Conservation (phyloP, 495 filamentous ascomycete species). For the Penicillium roqueforti region DNA sequence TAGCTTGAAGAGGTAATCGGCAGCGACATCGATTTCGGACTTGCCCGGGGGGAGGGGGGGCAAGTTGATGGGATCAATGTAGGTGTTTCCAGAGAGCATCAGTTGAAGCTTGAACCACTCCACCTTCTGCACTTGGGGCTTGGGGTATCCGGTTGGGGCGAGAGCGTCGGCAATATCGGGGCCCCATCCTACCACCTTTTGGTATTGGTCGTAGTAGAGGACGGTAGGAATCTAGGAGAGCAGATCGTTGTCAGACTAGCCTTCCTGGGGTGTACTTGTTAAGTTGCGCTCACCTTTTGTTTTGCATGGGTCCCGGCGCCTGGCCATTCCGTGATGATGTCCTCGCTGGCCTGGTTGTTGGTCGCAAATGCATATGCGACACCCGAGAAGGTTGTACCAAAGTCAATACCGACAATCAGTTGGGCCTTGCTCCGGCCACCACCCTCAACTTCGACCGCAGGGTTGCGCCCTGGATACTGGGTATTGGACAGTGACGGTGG, state of each 20-base stretch:
- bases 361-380: conserved; percentile 78
- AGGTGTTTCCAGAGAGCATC: conserved; percentile 77
- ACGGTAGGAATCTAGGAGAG: conserved; percentile 66
- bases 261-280: neutral
- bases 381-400: conserved; percentile 75
- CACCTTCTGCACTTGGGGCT: conserved; percentile 75
- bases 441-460: conserved; percentile 76
- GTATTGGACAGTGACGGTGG: conserved; percentile 34
- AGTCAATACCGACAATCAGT: conserved; percentile 70
- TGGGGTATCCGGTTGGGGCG: conserved; percentile 74
- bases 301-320: conserved; percentile 74
- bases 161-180: conserved; percentile 76
- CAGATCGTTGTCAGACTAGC: conserved; percentile 1
- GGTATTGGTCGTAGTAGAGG: conserved; percentile 77
- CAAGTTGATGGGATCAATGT: conserved; percentile 78
- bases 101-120: conserved; percentile 84
- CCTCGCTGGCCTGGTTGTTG: conserved; percentile 70
- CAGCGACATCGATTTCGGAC: conserved; percentile 75
- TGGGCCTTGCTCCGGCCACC: conserved; percentile 69
- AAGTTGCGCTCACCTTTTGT: conserved; percentile 54
- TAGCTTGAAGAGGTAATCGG: conserved; percentile 75
- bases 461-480: conserved; percentile 47
- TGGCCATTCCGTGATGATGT: conserved; percentile 78
- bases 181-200: conserved; percentile 78
- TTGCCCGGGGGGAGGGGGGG: conserved; percentile 73